Evolutionary conservation across 257 asterid genomes (phyloP).

Genomic region (Gentiana macrophylla): DNA sequence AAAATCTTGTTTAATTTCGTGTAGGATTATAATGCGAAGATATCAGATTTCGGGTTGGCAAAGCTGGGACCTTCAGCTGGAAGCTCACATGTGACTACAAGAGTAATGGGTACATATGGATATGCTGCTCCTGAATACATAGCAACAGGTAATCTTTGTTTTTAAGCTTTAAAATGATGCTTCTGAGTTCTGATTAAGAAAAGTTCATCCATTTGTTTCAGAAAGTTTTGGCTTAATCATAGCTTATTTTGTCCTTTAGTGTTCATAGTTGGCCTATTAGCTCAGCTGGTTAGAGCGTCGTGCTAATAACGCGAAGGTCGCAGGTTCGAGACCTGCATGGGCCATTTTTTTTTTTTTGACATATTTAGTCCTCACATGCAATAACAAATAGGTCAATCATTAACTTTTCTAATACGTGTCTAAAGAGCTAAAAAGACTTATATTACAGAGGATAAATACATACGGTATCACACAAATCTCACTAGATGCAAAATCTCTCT

Average conservation of each 20-base stretch:
- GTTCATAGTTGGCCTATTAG: conserved; percentile 4
- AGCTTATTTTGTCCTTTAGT: too few species aligned
- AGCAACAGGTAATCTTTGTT: conserved; percentile 28
- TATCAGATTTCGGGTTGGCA: conserved; percentile 44
- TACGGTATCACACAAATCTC: too few species aligned
- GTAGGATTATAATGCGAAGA: conserved; percentile 40
- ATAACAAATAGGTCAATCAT: too few species aligned
- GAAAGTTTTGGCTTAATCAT: too few species aligned
- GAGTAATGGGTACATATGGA: conserved; percentile 42
- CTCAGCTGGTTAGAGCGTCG: conserved; percentile 43
- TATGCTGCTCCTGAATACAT: conserved; percentile 51
- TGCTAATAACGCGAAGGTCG: conserved; percentile 40
- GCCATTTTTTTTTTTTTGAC: neutral
- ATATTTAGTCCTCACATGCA: too few species aligned
- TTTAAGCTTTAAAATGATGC: neutral
- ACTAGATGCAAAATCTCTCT: too few species aligned
- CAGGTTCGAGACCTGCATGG: conserved; percentile 43
- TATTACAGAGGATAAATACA: too few species aligned
- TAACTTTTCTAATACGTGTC: too few species aligned
- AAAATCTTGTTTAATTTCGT: conserved; percentile 6
- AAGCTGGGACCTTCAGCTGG: conserved; percentile 39
- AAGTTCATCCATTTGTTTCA: too few species aligned
- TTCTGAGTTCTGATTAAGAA: neutral
- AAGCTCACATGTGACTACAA: conserved; percentile 38
- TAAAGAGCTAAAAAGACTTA: too few species aligned